Conservation (phyloP, 148 eudicot genomes). For the Persicaria maculosa region DNA sequence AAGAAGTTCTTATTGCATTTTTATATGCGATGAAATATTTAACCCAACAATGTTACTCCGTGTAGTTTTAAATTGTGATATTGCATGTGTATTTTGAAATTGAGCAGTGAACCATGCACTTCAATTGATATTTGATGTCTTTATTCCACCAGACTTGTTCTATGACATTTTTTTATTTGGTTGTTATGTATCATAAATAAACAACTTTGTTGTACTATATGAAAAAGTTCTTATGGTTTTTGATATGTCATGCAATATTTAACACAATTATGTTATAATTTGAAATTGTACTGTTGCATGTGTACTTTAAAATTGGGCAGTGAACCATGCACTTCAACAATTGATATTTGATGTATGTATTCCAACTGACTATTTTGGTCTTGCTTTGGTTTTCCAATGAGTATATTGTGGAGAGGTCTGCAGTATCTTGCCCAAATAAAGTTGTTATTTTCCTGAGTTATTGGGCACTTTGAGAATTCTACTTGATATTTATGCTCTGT, state of each 20-base stretch:
- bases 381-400: background rate
- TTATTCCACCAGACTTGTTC: conserved; percentile 19
- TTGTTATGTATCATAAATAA: background rate
- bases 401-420: background rate
- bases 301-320: background rate
- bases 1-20: too few species aligned
- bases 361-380: background rate
- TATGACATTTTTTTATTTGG: background rate
- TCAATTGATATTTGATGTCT: too few species aligned
- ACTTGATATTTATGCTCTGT: background rate
- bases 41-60: too few species aligned
- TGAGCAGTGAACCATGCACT: too few species aligned
- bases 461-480: too few species aligned
- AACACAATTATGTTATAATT: background rate
- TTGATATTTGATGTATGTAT: background rate
- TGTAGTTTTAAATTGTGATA: too few species aligned
- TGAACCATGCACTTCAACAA: background rate
- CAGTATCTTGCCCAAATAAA: background rate
- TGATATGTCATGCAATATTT: background rate
- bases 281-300: background rate
- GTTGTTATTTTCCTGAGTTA: too few species aligned
- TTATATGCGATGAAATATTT: too few species aligned
- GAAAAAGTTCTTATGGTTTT: background rate
- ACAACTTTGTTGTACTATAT: background rate
- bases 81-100: too few species aligned